These are phyloP conservation scores for Annulohypoxylon stygium DNA, from an alignment of 495 filamentous ascomycete genomes.

Conservation along the genomic window DNA sequence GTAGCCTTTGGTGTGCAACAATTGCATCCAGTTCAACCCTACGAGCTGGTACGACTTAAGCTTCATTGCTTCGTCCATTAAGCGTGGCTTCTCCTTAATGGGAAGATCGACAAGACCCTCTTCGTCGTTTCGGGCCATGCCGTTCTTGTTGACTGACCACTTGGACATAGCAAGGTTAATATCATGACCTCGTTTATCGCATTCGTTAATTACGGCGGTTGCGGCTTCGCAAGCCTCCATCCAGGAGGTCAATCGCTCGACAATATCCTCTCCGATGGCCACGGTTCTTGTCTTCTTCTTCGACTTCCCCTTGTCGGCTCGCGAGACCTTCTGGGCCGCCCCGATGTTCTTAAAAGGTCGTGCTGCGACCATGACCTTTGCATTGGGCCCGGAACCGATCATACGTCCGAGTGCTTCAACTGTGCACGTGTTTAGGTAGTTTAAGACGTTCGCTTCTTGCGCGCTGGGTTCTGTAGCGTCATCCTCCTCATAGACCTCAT, in stretches of 20 bases:
- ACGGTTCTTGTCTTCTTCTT: slow-evolving; percentile 56
- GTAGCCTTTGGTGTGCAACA: slow-evolving; percentile 81
- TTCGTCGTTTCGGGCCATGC: slow-evolving; percentile 25
- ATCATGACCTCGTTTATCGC: slow-evolving; percentile 40
- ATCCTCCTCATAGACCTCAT: slow-evolving; percentile 53
- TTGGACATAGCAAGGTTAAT: slow-evolving; percentile 40
- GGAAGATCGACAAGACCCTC: slow-evolving; percentile 48
- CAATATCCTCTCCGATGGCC: slow-evolving; percentile 57
- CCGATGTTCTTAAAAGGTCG: slow-evolving; percentile 76
- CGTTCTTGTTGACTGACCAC: slow-evolving; percentile 47
- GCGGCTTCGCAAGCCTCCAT: slow-evolving; percentile 49
- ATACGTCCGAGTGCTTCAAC: slow-evolving; percentile 81
- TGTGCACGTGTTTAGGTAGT: slow-evolving; percentile 86
- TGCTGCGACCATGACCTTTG: slow-evolving; percentile 72
- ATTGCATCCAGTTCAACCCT: slow-evolving; percentile 90
- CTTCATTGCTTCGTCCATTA: slow-evolving; percentile 75
- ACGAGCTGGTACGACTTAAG: slow-evolving; percentile 96
- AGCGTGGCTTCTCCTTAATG: slow-evolving; percentile 74
- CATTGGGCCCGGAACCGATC: slow-evolving; percentile 74
- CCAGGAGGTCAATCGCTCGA: slow-evolving; percentile 49
- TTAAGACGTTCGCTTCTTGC: slow-evolving; percentile 70
- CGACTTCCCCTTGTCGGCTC: slow-evolving; percentile 49
- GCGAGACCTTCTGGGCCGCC: slow-evolving; percentile 72
- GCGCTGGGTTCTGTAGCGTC: slow-evolving; percentile 50
- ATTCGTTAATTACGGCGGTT: slow-evolving; percentile 48